Evolutionary conservation across 441 rosid species (phyloP), one percentile per base, ranked within the genome.

Genomic region (Syzygium malaccense): DNA sequence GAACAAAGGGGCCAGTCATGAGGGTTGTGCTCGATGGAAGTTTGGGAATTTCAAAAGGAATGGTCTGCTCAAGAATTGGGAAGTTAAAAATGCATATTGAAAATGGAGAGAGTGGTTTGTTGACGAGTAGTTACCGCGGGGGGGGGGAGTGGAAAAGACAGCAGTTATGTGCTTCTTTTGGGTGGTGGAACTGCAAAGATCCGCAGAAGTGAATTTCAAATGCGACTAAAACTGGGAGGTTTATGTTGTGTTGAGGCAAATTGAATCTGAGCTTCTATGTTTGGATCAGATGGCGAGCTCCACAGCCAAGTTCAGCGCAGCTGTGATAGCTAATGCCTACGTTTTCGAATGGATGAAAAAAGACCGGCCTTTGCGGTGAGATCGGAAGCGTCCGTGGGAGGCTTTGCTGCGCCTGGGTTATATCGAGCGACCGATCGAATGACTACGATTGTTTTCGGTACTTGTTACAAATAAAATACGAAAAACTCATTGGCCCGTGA

Each of bases 91-190:
- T 33, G 62, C 20, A 18, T 51, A 62, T 12, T 86, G 55, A 48
- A 33, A n/a, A 58, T 66, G 87, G 88, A 71, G 88, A 15, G 32
- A 51, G 49, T 68, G 51, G 89, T 49, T 87, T 56, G 86, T 48
- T 68, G 87, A 66, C 51, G 86, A 71, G 90, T 64, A 68, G 90
- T 90, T 90, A 57, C n/a, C n/a, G n/a, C n/a, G 88, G 54, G 60
- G 54, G 48, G 86, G 71, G 62, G n/a, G 78, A 19, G 45, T 60
- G 85, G 85, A 6, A 71, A 33, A 78, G 86, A 41, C 37, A 57
- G 83, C 91, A 80, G 92, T 91, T 91, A 87, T 41, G 19, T 32
- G 41, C 80, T 49, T 28, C 28, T 86, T 33, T 18, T 14, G 32
- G 57, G 28, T 1, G 79, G 55, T 86, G 86, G 12, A 88, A n/a